Conservation (phyloP, 2,329 filamentous ascomycete species). For the Neonectria sp. region DNA sequence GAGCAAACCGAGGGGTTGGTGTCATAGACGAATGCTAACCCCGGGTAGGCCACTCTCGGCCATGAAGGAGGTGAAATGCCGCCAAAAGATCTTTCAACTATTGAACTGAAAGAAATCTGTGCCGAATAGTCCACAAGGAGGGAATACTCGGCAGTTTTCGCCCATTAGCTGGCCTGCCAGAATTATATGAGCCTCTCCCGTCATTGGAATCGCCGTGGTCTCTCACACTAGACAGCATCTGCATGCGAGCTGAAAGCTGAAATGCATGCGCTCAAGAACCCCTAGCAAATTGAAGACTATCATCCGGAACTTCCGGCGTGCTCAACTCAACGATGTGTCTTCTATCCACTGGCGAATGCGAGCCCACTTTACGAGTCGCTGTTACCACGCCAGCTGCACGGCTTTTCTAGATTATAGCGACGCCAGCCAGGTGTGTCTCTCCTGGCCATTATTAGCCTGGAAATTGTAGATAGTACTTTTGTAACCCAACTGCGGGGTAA, state of each 20-base stretch:
- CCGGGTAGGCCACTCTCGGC: not conserved
- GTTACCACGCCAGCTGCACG: not conserved
- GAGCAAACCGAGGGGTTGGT: not conserved
- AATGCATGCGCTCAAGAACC: not conserved
- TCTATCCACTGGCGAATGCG: not conserved
- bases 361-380: not conserved
- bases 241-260: not conserved
- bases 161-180: no score
- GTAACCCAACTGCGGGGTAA: not conserved
- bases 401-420: not conserved
- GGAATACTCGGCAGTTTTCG: no score
- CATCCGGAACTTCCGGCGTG: not conserved
- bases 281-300: not conserved
- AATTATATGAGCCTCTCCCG: no score
- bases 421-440: not conserved
- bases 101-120: not conserved
- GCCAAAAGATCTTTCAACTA: not conserved
- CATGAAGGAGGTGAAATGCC: no score
- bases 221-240: not conserved
- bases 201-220: not conserved
- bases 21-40: not conserved
- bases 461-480: not conserved
- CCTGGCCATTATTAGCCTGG: not conserved
- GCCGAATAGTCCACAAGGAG: not conserved
- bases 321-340: not conserved